A percentile compares a stretch with the other conserved stretches of the same genome.
Evolutionary conservation across 2,329 filamentous ascomycete species (phyloP).

Genomic region (Aspergillus calidoustus): DNA sequence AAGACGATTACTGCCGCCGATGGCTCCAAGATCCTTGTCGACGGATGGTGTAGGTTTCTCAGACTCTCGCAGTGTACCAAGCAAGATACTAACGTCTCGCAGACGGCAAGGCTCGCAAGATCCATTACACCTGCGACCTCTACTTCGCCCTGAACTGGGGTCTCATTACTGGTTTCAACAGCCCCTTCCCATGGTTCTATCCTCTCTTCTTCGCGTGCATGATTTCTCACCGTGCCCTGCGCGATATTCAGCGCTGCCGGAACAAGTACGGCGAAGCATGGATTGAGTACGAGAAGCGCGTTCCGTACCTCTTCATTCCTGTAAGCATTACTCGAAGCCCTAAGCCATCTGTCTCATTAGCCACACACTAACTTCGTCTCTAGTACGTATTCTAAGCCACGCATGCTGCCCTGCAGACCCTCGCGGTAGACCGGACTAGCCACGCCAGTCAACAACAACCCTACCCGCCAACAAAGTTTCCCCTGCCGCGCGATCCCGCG

Average conservation of each 20-base stretch:
- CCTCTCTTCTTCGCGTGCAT: slow-evolving; percentile 78
- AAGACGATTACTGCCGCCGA: slow-evolving; percentile 73
- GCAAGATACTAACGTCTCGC: slow-evolving; percentile 25
- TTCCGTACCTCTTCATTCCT: slow-evolving; percentile 86
- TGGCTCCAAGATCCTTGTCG: slow-evolving; percentile 77
- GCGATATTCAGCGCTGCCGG: slow-evolving; percentile 76
- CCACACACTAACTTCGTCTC: not conserved
- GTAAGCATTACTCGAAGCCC: slow-evolving; percentile 42
- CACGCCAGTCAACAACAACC: not conserved
- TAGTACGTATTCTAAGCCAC: slow-evolving; percentile 42
- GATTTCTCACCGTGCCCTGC: slow-evolving; percentile 76
- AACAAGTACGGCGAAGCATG: slow-evolving; percentile 82
- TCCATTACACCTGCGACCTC: slow-evolving; percentile 80
- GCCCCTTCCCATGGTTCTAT: slow-evolving; percentile 89
- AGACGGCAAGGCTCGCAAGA: slow-evolving; percentile 75
- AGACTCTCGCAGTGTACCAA: not conserved
- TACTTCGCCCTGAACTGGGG: slow-evolving; percentile 81
- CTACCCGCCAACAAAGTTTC: not conserved
- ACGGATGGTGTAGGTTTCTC: slow-evolving; percentile 74
- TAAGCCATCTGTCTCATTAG: not conserved
- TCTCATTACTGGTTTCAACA: slow-evolving; percentile 78
- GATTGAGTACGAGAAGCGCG: slow-evolving; percentile 77
- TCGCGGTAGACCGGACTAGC: not conserved
- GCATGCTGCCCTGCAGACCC: not conserved
- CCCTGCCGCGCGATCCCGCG: not conserved